Evolutionary conservation across 345 rosid species (phyloP).

Genomic region (Dovyalis caffra): DNA sequence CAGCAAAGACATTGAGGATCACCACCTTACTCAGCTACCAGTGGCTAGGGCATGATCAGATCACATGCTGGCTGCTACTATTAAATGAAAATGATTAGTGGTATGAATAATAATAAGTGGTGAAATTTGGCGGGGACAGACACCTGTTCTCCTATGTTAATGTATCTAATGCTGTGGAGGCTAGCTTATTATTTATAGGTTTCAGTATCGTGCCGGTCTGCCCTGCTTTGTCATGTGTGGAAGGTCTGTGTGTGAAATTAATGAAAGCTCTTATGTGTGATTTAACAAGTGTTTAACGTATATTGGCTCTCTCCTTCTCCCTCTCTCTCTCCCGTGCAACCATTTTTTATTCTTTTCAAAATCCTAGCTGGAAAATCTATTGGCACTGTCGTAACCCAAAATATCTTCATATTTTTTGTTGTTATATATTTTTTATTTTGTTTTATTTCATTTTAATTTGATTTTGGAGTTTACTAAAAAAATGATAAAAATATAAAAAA

Average conservation of each 20-base stretch:
- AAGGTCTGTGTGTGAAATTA: neutral
- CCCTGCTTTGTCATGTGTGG: neutral
- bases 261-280: neutral
- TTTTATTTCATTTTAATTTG: too few species aligned
- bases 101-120: too few species aligned
- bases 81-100: neutral
- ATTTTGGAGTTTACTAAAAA: too few species aligned
- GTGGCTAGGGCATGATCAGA: too few species aligned
- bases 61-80: too few species aligned
- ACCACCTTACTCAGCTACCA: neutral
- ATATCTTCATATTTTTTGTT: too few species aligned
- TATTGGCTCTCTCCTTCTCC: too few species aligned
- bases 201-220: neutral
- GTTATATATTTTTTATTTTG: too few species aligned
- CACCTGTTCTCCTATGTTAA: neutral
- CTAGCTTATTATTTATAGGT: neutral
- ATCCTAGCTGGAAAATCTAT: neutral
- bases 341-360: neutral
- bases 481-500: too few species aligned
- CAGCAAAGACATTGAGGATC: slow-evolving; percentile 23
- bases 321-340: neutral
- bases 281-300: neutral
- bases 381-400: too few species aligned
- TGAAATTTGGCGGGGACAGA: neutral
- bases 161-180: too few species aligned